Percentiles rank a stretch among this genome's conserved stretches.
phyloP scores from a whole-genome alignment of 768 basidiomycete genomes.

The Russula compacta region DNA sequence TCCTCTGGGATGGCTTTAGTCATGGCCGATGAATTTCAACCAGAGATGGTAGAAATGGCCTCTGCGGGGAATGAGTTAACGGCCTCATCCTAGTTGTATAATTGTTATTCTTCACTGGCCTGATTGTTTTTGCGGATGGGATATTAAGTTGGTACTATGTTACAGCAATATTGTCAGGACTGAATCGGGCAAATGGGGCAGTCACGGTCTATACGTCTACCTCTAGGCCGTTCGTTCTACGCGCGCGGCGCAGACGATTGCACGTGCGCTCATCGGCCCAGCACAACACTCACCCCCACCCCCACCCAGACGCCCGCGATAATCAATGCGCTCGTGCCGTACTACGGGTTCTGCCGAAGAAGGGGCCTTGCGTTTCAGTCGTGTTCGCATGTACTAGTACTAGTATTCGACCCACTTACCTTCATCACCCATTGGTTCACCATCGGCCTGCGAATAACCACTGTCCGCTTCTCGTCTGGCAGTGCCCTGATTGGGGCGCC shows the following conservation, averaged over 20 bases:
- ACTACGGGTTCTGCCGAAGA: background rate
- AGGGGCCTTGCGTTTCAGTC: background rate
- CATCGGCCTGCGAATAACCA: constrained; percentile 1
- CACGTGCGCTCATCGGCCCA: too few species aligned
- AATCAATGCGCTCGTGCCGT: constrained; percentile 13
- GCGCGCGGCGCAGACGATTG: too few species aligned
- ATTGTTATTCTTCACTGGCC: background rate
- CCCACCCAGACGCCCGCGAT: background rate
- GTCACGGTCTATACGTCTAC: too few species aligned
- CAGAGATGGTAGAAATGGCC: background rate
- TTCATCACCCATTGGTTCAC: background rate
- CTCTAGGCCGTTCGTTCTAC: too few species aligned
- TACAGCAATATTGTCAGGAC: too few species aligned
- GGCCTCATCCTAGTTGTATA: background rate
- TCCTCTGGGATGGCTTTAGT: background rate
- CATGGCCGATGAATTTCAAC: background rate
- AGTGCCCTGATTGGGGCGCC: background rate
- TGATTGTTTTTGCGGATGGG: background rate
- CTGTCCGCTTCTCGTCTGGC: background rate
- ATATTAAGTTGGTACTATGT: background rate
- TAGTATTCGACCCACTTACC: background rate
- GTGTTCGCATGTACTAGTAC: background rate
- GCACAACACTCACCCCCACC: too few species aligned
- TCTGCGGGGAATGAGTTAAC: background rate
- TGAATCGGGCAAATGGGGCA: too few species aligned